Conservation (phyloP, 2,329 filamentous ascomycete genomes). For the Aspergillus amoenus region DNA sequence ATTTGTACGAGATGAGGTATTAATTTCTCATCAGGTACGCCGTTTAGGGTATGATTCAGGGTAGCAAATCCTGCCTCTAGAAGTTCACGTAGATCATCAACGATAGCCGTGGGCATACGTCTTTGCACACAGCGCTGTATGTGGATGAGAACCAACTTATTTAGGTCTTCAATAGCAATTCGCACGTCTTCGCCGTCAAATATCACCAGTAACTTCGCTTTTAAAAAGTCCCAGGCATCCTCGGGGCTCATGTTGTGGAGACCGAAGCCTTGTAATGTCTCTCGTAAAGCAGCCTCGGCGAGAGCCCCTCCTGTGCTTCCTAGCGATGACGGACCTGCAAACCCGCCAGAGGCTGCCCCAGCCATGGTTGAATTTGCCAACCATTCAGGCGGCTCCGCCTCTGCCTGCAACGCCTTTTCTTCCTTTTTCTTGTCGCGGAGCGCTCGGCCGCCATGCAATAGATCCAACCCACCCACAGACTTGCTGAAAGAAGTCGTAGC, state of each 20-base stretch:
- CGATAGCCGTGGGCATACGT: constrained; percentile 57
- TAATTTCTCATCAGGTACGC: constrained; percentile 80
- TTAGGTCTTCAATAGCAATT: constrained; percentile 66
- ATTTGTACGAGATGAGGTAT: constrained; percentile 88
- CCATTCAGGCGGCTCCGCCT: constrained; percentile 39
- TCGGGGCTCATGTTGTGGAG: constrained; percentile 68
- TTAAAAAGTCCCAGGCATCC: constrained; percentile 66
- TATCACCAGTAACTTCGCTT: constrained; percentile 61
- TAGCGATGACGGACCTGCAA: constrained; percentile 38
- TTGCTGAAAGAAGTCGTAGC: constrained; percentile 69
- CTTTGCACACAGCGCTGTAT: constrained; percentile 63
- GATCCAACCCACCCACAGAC: constrained; percentile 75
- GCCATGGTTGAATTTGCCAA: constrained; percentile 26
- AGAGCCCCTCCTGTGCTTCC: constrained; percentile 32
- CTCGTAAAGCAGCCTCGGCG: constrained; percentile 39
- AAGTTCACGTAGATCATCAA: constrained; percentile 63
- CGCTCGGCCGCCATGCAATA: constrained; percentile 73
- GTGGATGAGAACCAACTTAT: constrained; percentile 61
- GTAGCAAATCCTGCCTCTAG: constrained; percentile 75
- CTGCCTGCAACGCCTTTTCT: constrained; percentile 53
- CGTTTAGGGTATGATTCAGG: constrained; percentile 77
- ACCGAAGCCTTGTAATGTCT: constrained; percentile 54
- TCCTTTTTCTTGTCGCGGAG: constrained; percentile 79
- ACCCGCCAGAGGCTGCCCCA: constrained; percentile 26
- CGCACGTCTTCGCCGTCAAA: constrained; percentile 66